Conservation (phyloP, 1,284 basidiomycete species). For the Austroboletus novae-zelandiae region DNA sequence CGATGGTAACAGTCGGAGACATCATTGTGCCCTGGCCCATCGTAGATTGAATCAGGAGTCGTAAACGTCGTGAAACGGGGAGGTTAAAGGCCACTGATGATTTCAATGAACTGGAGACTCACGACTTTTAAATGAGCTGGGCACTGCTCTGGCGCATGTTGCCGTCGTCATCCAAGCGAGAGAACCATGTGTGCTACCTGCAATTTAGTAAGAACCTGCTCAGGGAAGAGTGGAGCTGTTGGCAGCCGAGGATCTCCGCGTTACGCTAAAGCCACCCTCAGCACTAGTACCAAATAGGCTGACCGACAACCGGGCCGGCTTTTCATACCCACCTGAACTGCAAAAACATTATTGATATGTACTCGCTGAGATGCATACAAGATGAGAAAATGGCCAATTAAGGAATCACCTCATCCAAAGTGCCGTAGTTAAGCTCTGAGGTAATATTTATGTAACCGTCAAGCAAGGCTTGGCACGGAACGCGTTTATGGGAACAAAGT, state of each 20-base stretch:
- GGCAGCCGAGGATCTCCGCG: too few species aligned
- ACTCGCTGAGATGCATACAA: not conserved
- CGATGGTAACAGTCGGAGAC: not conserved
- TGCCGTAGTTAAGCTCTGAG: not conserved
- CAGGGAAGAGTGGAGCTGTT: too few species aligned
- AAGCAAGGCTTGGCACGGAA: too few species aligned
- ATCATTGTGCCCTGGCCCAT: not conserved
- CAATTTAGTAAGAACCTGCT: too few species aligned
- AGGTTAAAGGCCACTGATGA: not conserved
- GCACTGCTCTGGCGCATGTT: not conserved
- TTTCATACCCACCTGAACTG: too few species aligned
- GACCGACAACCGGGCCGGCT: not conserved
- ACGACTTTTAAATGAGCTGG: not conserved
- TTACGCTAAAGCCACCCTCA: too few species aligned
- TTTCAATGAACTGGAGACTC: not conserved
- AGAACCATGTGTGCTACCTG: too few species aligned
- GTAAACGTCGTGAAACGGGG: slow-evolving; percentile 1
- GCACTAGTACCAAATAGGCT: too few species aligned
- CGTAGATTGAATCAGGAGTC: slow-evolving; percentile 11
- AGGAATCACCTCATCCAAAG: not conserved
- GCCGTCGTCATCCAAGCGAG: too few species aligned
- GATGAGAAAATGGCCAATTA: not conserved
- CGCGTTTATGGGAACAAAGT: too few species aligned
- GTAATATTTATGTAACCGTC: not conserved
- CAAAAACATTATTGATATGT: not conserved